Conservation (phyloP, 768 basidiomycete genomes). For the Wakefieldia striispora region DNA sequence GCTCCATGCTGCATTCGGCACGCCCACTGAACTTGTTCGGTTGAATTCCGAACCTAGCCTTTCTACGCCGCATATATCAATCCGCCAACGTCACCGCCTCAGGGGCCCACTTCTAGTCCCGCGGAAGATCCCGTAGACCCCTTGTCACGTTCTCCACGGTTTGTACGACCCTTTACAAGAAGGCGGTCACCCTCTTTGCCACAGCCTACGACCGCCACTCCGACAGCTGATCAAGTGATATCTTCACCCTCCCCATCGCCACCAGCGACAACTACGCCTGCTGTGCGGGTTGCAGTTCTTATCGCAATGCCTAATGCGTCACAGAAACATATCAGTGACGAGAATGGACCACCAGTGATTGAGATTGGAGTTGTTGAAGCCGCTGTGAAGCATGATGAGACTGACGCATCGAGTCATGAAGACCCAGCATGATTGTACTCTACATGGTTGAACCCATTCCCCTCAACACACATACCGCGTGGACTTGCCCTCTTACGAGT, state of each 20-base stretch:
- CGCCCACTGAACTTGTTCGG: not conserved
- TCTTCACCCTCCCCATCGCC: slow-evolving; percentile 11
- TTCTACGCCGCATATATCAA: slow-evolving; percentile 21
- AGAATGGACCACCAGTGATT: slow-evolving; percentile 29
- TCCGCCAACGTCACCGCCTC: slow-evolving; percentile 6
- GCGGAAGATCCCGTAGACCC: slow-evolving; percentile 2
- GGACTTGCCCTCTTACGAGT: slow-evolving; percentile 4
- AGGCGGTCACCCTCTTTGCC: slow-evolving; percentile 14
- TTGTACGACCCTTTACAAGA: slow-evolving; percentile 17
- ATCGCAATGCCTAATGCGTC: slow-evolving; percentile 41
- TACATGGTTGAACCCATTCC: slow-evolving; percentile 3
- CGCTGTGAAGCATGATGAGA: slow-evolving; percentile 2
- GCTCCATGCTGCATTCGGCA: not conserved
- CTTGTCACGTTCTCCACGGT: slow-evolving; percentile 10
- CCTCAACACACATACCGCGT: not conserved
- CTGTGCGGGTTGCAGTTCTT: slow-evolving; percentile 40
- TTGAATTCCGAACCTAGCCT: slow-evolving; percentile 17
- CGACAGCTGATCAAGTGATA: not conserved
- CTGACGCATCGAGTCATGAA: slow-evolving; percentile 1
- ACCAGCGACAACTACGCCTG: slow-evolving; percentile 10
- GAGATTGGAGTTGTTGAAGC: slow-evolving; percentile 34
- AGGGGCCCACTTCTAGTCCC: not conserved
- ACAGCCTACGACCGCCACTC: slow-evolving; percentile 5
- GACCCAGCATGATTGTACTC: slow-evolving; percentile 5
- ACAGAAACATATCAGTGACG: slow-evolving; percentile 14